Conservation (phyloP, 352 stramenopile genomes). For the Globisporangium lucens region DNA sequence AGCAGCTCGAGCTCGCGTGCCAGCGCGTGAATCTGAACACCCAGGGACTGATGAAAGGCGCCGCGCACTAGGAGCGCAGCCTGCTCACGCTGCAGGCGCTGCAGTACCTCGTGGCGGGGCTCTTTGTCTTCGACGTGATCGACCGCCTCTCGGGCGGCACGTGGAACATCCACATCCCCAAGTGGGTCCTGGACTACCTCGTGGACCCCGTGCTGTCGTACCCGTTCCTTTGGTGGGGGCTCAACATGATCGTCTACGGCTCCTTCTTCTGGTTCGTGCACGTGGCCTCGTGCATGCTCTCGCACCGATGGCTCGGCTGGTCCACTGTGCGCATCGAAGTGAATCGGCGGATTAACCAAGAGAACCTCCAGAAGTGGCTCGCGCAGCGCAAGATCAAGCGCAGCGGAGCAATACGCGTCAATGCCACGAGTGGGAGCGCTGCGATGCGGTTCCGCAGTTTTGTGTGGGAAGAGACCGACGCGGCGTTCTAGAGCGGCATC, state of each 20-base stretch:
- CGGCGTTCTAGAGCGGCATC: constrained; percentile 79
- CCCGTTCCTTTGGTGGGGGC: constrained; percentile 80
- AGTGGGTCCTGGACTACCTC: constrained; percentile 52
- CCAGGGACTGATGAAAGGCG: constrained; percentile 79
- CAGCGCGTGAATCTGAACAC: constrained; percentile 89
- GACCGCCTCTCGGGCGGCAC: constrained; percentile 91
- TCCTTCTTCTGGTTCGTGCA: constrained; percentile 52
- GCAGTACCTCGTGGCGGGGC: constrained; percentile 90
- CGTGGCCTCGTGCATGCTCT: constrained; percentile 39
- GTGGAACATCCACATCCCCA: constrained; percentile 89
- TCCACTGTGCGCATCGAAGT: constrained; percentile 83
- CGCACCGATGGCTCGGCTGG: constrained; percentile 73
- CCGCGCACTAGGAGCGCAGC: constrained; percentile 62
- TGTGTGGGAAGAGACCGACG: constrained; percentile 88
- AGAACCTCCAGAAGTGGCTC: constrained; percentile 30
- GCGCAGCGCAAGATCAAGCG: constrained; percentile 20
- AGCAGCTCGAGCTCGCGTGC: constrained; percentile 88
- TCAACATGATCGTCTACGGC: constrained; percentile 88
- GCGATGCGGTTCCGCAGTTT: constrained; percentile 80
- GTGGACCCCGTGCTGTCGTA: constrained; percentile 44
- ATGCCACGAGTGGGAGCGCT: constrained; percentile 53
- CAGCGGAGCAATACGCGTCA: constrained; percentile 30
- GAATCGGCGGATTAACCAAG: constrained; percentile 40
- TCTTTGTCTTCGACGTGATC: constrained; percentile 94
- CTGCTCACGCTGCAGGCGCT: constrained; percentile 83